Base-by-base conservation (phyloP, 2,329 filamentous ascomycete genomes). In the Colletotrichum theobromicola region DNA sequence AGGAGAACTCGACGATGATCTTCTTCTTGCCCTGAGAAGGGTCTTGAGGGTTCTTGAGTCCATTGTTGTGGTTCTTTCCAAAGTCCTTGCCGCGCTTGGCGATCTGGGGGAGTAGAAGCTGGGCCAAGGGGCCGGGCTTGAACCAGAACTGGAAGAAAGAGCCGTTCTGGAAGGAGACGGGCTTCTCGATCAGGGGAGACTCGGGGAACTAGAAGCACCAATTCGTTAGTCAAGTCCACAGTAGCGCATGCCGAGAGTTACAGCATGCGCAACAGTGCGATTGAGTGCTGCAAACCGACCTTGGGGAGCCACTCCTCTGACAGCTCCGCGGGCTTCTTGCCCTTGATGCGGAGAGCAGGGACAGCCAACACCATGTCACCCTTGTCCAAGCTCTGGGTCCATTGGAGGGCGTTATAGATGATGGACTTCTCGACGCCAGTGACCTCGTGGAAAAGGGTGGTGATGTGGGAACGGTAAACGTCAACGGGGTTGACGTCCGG, bases 91-190 rank as follows among this genome's bases (percentile, higher is more conserved):
- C 90, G 64, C 90, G 88, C 77, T 90, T 87, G 72, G 93, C 90
- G 75, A 97, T 92, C 78, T 91, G 88, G 46, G 94, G 93, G 63
- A 97, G 85, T 34, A 96, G 87, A 46, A 94, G 84, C 75, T 90
- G 85, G 67, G 90, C 87, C 58, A 97, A 89, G 16, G 92, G 90
- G 4, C 86, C 87, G n/a, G 90, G 86, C 84, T 94, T 94, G 89
- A 96, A 94, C 88, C 93, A 96, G 87, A 98, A 96, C 79, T 92
- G 90, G 53, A 98, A 85, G 79, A 94, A 95, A 62, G 91, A 90
- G 77, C 92, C 93, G 75, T 77, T 77, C 74, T 76, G 72, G 68
- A 87, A 89, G n/a, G 88, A 87, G 15, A 87, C 85, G 18, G 94
- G 94, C 82, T 93, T 93, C 78, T 93, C 89, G 76, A 97, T 88